Evolutionary conservation across 2,329 filamentous ascomycete species (phyloP).

Genomic region (Acrocalymma vagum): DNA sequence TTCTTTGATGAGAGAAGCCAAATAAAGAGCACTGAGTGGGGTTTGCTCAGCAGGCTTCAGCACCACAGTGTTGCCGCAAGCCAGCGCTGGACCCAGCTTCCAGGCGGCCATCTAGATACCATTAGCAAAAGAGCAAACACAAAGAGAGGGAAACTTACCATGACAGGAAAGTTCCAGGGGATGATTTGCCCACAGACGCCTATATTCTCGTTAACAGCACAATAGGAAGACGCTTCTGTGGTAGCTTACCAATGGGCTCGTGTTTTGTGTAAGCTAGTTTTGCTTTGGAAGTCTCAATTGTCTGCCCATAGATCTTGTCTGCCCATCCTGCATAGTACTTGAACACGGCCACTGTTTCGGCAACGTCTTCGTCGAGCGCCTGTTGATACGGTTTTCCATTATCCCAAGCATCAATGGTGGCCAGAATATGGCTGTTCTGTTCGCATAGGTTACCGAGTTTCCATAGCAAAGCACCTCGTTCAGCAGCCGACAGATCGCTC

Average conservation of each 20-base stretch:
- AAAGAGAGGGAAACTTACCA: too few species aligned
- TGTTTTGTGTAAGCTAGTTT: constrained; percentile 78
- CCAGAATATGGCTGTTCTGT: constrained; percentile 16
- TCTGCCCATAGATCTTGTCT: constrained; percentile 77
- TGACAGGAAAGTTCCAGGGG: constrained; percentile 56
- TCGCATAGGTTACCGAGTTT: constrained; percentile 28
- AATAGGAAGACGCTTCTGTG: too few species aligned
- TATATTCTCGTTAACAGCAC: not conserved
- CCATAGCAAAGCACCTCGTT: constrained; percentile 19
- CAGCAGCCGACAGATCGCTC: constrained; percentile 10
- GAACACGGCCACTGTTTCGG: constrained; percentile 55
- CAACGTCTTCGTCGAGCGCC: constrained; percentile 67
- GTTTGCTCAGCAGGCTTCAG: constrained; percentile 63
- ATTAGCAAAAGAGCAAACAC: too few species aligned
- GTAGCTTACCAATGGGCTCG: constrained; percentile 64
- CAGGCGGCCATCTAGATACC: constrained; percentile 54
- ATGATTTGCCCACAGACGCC: constrained; percentile 25
- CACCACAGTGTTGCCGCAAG: constrained; percentile 63
- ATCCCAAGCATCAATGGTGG: constrained; percentile 65
- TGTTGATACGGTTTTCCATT: constrained; percentile 76
- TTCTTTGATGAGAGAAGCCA: constrained; percentile 61
- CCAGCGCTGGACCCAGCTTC: constrained; percentile 64
- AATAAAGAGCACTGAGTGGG: constrained; percentile 65
- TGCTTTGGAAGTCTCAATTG: constrained; percentile 69
- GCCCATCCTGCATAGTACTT: constrained; percentile 77